Evolutionary conservation across 148 eudicot species (phyloP).

Genomic region (Gaultheria prostrata): DNA sequence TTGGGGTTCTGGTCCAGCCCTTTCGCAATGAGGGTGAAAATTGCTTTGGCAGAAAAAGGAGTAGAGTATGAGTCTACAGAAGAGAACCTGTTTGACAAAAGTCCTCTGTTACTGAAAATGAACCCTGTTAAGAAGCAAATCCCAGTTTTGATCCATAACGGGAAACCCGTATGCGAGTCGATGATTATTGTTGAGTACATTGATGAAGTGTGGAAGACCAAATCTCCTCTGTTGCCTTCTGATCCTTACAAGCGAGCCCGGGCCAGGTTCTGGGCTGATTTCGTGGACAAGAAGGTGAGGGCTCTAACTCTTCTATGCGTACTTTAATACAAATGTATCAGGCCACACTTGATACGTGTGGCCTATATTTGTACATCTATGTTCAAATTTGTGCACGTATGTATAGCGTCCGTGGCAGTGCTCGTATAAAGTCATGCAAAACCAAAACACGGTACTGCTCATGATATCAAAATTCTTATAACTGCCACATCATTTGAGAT

Average conservation of each 20-base stretch:
- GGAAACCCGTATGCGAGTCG: constrained; percentile 46
- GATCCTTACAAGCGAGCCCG: constrained; percentile 36
- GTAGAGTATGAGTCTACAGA: constrained; percentile 36
- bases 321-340: too few species aligned
- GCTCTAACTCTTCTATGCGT: too few species aligned
- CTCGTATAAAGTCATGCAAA: too few species aligned
- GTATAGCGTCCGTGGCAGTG: too few species aligned
- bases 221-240: constrained; percentile 27
- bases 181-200: constrained; percentile 36
- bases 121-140: constrained; percentile 46
- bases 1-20: constrained; percentile 32
- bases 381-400: too few species aligned
- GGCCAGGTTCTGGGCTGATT: constrained; percentile 54
- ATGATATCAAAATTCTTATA: too few species aligned
- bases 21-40: constrained; percentile 37
- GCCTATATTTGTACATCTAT: too few species aligned
- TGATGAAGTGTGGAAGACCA: constrained; percentile 44
- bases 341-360: too few species aligned
- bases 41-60: constrained; percentile 47
- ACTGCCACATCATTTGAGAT: too few species aligned
- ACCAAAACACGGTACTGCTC: too few species aligned
- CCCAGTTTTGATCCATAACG: constrained; percentile 44
- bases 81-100: constrained; percentile 32
- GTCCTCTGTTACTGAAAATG: constrained; percentile 32
- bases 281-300: constrained; percentile 28